Evolutionary conservation across 305 asterid species (phyloP).

Genomic region (Fraxinus baroniana): DNA sequence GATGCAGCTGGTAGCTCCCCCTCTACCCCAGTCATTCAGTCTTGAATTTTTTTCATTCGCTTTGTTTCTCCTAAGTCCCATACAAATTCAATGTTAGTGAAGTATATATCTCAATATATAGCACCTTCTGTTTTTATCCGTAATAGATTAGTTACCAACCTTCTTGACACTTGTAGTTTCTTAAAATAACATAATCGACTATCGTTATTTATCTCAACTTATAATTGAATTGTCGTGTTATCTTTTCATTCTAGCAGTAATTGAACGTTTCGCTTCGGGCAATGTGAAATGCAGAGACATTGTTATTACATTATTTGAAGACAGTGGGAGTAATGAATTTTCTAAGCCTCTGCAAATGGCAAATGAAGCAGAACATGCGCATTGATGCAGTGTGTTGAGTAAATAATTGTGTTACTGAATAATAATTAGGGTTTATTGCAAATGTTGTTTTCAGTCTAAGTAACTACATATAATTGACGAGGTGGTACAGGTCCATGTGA

Average conservation of each 20-base stretch:
- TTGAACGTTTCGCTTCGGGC: neutral
- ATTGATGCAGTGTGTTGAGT: constrained; percentile 3
- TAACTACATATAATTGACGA: neutral
- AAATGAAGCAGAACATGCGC: constrained; percentile 23
- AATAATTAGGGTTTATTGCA: constrained; percentile 5
- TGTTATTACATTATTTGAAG: neutral
- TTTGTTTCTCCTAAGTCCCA: neutral
- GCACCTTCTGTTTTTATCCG: neutral
- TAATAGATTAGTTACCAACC: neutral
- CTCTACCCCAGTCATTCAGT: neutral
- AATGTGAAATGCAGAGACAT: neutral
- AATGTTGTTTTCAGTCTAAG: constrained; percentile 9
- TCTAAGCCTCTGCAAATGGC: constrained; percentile 8
- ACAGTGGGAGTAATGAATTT: neutral
- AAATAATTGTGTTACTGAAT: neutral
- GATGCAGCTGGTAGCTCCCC: neutral
- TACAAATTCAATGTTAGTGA: neutral
- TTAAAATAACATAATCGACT: neutral
- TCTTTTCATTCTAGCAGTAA: too few species aligned
- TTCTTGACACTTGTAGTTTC: neutral
- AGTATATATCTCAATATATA: neutral
- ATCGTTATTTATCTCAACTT: neutral
- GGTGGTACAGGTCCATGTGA: constrained; percentile 26
- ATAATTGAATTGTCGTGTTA: neutral
- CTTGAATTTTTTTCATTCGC: neutral